phyloP scores from a whole-genome alignment of 2,329 filamentous ascomycete species.

The Penicillium sp. region DNA sequence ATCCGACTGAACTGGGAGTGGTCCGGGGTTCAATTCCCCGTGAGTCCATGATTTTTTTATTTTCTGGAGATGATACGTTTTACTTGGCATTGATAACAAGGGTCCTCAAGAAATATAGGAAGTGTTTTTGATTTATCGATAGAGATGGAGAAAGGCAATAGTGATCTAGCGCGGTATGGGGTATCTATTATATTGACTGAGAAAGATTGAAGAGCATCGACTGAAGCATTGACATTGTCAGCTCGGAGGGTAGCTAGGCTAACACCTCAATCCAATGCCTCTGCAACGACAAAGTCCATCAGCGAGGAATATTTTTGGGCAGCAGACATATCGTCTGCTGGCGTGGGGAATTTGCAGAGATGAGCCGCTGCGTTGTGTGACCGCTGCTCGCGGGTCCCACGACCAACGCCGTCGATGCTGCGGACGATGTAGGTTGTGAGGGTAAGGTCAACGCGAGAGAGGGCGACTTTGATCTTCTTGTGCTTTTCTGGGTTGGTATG shows the following conservation, averaged over 20 bases:
- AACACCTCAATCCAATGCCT: slow-evolving; percentile 2
- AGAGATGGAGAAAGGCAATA: background rate
- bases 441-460: slow-evolving; percentile 32
- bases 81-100: no score
- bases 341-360: slow-evolving; percentile 28
- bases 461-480: slow-evolving; percentile 37
- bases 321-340: background rate
- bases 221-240: background rate
- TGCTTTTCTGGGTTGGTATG: slow-evolving; percentile 21
- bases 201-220: background rate
- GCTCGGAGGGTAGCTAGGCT: no score
- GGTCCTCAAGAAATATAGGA: background rate
- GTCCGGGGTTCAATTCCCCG: slow-evolving; percentile 53
- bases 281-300: slow-evolving; percentile 31
- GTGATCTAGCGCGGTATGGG: background rate
- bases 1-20: slow-evolving; percentile 37
- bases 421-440: slow-evolving; percentile 24
- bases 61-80: no score
- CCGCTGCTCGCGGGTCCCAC: slow-evolving; percentile 10
- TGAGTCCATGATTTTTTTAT: slow-evolving; percentile 41
- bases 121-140: background rate
- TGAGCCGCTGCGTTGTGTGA: slow-evolving; percentile 17
- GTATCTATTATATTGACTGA: background rate
- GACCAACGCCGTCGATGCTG: slow-evolving; percentile 20
- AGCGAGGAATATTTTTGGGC: slow-evolving; percentile 16